These are phyloP conservation scores for Globisporangium spiculum DNA, from an alignment of 352 stramenopile species.

Conservation along the genomic window DNA sequence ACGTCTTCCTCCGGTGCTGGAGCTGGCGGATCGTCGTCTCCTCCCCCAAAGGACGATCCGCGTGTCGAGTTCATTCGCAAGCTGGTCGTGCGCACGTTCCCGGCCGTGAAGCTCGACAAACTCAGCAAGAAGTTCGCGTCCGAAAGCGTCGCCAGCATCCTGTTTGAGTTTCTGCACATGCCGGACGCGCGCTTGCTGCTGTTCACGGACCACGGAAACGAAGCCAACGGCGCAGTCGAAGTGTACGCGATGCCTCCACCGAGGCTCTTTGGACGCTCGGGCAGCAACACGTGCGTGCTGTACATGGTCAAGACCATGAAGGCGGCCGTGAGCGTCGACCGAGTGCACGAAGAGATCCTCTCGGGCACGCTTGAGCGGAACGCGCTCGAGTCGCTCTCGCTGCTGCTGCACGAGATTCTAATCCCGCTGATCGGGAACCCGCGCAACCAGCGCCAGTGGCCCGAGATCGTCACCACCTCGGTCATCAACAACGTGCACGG, in stretches of 20 bases:
- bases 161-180: slow-evolving; percentile 78
- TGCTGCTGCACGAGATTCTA: slow-evolving; percentile 74
- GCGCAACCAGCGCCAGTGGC: slow-evolving; percentile 77
- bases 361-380: slow-evolving; percentile 70
- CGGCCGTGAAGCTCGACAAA: slow-evolving; percentile 50
- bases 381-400: slow-evolving; percentile 66
- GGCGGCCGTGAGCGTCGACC: slow-evolving; percentile 52
- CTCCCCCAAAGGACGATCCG: slow-evolving; percentile 47
- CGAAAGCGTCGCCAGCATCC: slow-evolving; percentile 45
- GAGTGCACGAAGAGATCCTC: slow-evolving; percentile 70
- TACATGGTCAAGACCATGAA: slow-evolving; percentile 79
- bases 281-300: slow-evolving; percentile 41
- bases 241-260: slow-evolving; percentile 63
- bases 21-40: not conserved
- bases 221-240: slow-evolving; percentile 45
- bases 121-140: slow-evolving; percentile 62
- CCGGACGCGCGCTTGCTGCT: slow-evolving; percentile 57
- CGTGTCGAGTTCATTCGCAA: slow-evolving; percentile 65
- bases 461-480: slow-evolving; percentile 77
- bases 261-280: slow-evolving; percentile 31
- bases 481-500: slow-evolving; percentile 74
- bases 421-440: slow-evolving; percentile 74
- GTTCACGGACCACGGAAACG: slow-evolving; percentile 68
- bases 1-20: not conserved
- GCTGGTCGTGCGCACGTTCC: slow-evolving; percentile 66